Base-by-base conservation (phyloP, 1,284 basidiomycete genomes). In the Sanghuangporus baumii region DNA sequence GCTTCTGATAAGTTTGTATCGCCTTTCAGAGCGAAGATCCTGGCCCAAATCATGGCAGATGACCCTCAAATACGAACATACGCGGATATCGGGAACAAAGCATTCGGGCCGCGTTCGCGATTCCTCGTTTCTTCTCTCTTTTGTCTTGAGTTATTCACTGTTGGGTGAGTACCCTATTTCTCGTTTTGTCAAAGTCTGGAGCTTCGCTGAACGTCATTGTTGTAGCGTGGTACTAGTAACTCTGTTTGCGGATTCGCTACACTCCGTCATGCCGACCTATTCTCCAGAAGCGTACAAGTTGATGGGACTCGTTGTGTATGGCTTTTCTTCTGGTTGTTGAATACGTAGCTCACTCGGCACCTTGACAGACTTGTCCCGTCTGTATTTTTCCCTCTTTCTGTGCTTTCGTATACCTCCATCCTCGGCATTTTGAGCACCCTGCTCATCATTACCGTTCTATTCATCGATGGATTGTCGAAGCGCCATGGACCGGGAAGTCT, bases 381-480 rank as follows among this genome's bases (percentile, higher is more conserved):
- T 0, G 84, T 92, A 23, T 89, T 96, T 68, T 76, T 96, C 59
- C 94, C 94, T 0, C 79, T 96, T 2, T 89, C 88, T 16, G 75
- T 94, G 47, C 82, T 97, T 31, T 94, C 93, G 0, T 88, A 93
- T 68, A 87, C 93, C 0, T 96, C 94, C 1, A 81, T 96, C 36
- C 72, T 96, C 48, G 94, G 92, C 47, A 90, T 95, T 55, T 66
- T 91, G 11, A 94, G 93, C 2, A 91, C 91, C 0, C 68, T 94
- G 43, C 78, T 91, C 38, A 82, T 98, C 55, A 83, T 96, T 55
- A 68, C 82, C 54, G 93, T 96, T 46, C 83, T 98, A 66, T 78
- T 96, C 48, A 77, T 91, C 59, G 95, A 98, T 72, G 96, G 96
- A 0, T 77, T 94, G 55, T 82, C 87, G 60, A 95, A 96, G 76